Evolutionary conservation across 352 stramenopile genomes (phyloP).

Genomic region (Globisporangium nagaii): DNA sequence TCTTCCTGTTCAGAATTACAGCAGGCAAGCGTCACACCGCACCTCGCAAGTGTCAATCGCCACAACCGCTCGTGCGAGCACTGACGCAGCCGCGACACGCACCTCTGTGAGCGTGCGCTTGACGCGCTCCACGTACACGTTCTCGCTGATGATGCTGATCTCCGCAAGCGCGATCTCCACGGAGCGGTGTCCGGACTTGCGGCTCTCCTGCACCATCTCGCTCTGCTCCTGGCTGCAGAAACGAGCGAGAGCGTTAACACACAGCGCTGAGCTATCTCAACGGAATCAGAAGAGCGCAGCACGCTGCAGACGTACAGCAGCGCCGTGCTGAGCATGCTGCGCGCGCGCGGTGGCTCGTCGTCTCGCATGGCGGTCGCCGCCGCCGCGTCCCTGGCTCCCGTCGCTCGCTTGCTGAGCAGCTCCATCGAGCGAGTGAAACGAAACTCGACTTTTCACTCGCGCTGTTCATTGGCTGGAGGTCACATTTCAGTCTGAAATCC

Average conservation of each 20-base stretch:
- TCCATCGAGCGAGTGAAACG: not conserved
- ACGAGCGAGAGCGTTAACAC: not conserved
- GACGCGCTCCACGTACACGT: slow-evolving; percentile 74
- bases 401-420: not conserved
- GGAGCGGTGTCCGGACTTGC: slow-evolving; percentile 57
- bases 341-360: not conserved
- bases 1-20: no score
- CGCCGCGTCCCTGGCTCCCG: not conserved
- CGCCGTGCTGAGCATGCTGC: not conserved
- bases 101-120: slow-evolving; percentile 44
- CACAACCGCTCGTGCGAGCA: not conserved
- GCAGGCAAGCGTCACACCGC: no score
- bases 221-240: slow-evolving; percentile 27
- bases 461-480: not conserved
- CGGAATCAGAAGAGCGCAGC: not conserved
- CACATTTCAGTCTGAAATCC: not conserved
- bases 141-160: slow-evolving; percentile 60
- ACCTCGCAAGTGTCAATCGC: not conserved
- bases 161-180: slow-evolving; percentile 67
- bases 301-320: not conserved
- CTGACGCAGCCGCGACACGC: not conserved
- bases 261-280: not conserved
- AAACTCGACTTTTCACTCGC: not conserved
- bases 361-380: slow-evolving; percentile 1
- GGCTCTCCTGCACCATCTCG: slow-evolving; percentile 42